phyloP scores from a whole-genome alignment of 768 basidiomycete species.

The Pleurotus giganteus region DNA sequence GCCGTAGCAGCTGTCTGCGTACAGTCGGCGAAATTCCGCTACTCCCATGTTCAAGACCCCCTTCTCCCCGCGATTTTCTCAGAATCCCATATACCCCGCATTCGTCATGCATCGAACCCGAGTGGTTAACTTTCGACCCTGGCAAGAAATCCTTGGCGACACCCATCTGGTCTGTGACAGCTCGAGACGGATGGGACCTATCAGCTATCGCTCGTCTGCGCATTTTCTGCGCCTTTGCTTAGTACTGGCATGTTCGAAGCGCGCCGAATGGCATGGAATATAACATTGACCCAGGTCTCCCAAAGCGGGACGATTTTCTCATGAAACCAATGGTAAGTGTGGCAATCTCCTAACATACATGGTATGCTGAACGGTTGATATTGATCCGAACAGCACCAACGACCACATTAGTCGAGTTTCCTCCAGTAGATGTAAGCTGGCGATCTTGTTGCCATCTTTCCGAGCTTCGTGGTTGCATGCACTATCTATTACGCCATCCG shows the following conservation, averaged over 20 bases:
- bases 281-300: not conserved
- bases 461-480: too few species aligned
- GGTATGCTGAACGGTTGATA: conserved; percentile 2
- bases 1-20: not conserved
- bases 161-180: not conserved
- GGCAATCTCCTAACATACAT: not conserved
- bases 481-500: too few species aligned
- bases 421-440: too few species aligned
- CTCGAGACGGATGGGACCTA: not conserved
- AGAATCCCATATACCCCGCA: conserved; percentile 4
- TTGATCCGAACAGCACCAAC: not conserved
- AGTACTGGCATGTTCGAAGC: not conserved
- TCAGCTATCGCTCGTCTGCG: not conserved
- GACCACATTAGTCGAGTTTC: too few species aligned
- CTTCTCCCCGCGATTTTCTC: conserved; percentile 4
- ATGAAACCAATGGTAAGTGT: not conserved
- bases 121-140: not conserved
- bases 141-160: not conserved
- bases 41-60: conserved; percentile 5
- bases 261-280: not conserved
- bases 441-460: too few species aligned
- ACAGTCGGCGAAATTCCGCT: conserved; percentile 8
- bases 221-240: not conserved
- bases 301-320: not conserved
- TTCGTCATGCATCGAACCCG: conserved; percentile 3